Percentiles rank a stretch among this genome's conserved stretches.
Conservation (phyloP, 2,329 filamentous ascomycete species). For the Trichoderma hamatum region DNA sequence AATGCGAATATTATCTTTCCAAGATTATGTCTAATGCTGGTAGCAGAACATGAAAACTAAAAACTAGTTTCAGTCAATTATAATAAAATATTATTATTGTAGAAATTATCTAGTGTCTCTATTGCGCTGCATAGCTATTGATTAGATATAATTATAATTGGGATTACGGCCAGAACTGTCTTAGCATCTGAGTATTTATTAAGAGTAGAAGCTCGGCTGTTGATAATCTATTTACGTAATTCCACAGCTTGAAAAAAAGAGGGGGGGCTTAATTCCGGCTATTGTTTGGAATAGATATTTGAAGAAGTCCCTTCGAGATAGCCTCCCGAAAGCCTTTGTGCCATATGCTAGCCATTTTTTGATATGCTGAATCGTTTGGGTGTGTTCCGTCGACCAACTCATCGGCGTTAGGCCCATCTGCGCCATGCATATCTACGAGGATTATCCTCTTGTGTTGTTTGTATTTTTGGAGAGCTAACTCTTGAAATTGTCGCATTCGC, state of each 20-base stretch:
- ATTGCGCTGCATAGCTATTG: background rate
- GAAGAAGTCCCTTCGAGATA: background rate
- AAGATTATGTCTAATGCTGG: background rate
- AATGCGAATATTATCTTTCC: background rate
- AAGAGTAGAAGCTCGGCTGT: background rate
- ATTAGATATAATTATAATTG: background rate
- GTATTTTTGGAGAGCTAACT: slow-evolving; percentile 28
- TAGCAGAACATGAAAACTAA: background rate
- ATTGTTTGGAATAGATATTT: background rate
- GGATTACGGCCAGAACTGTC: background rate
- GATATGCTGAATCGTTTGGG: slow-evolving; percentile 44
- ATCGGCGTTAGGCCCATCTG: slow-evolving; percentile 35
- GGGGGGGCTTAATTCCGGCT: background rate
- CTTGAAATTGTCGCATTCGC: background rate
- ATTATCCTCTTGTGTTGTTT: slow-evolving; percentile 39
- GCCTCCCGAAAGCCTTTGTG: slow-evolving; percentile 33
- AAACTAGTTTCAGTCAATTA: background rate
- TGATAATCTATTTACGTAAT: background rate
- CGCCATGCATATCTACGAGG: slow-evolving; percentile 46
- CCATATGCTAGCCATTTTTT: slow-evolving; percentile 48
- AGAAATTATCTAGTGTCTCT: background rate
- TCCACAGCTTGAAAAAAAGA: no score
- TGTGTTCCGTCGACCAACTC: slow-evolving; percentile 47
- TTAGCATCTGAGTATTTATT: background rate
- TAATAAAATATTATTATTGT: no score